Base-by-base conservation (phyloP, 257 asterid genomes). In the Jacaranda mimosifolia region DNA sequence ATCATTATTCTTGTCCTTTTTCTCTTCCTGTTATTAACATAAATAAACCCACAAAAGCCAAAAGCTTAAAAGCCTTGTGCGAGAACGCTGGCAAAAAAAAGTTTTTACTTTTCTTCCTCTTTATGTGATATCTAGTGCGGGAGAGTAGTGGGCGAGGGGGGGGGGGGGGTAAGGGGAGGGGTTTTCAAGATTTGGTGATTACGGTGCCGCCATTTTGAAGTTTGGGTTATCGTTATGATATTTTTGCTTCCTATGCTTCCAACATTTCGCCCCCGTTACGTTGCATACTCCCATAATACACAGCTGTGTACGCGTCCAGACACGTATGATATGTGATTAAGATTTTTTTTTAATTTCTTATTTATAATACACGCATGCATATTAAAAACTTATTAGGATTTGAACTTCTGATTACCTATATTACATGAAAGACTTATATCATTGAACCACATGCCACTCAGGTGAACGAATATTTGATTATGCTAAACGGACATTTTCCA, bases 221-320 rank as follows among this genome's bases (percentile, higher is more conserved):
- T 48, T 13, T 9, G 55, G 49, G 68, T 35, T 48, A 3, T 68
- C 39, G 13, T 32, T 56, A 43, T 65, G 78, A 43, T 36, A 48
- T 66, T 74, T 88, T 75, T 88, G 89, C 81, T 80, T 76, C 87
- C 87, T 66, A 78, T 70, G 82, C 79, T 81, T 81, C 81, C 88
- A 83, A 85, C 89, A 85, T 83, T 85, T 83, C 76, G 74, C 73
- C 80, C 72, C 81, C 63, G 43, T 67, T 42, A 38, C 59, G 32
- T 60, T 62, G 63, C 83, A 43, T 63, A 43, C 66, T 66, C 21
- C 21, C 39, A 19, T 53, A 4, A 40, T 57, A 42, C 71, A 46
- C 14, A 36, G n/a, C 32, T 58, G 62, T 26, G 80, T 80, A 9
- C 81, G 46, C 26, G 38, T 32, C 38, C 21, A 3, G 32, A 63